phyloP scores from a whole-genome alignment of 2,329 filamentous ascomycete genomes.

The Sarocladium brachiariae region DNA sequence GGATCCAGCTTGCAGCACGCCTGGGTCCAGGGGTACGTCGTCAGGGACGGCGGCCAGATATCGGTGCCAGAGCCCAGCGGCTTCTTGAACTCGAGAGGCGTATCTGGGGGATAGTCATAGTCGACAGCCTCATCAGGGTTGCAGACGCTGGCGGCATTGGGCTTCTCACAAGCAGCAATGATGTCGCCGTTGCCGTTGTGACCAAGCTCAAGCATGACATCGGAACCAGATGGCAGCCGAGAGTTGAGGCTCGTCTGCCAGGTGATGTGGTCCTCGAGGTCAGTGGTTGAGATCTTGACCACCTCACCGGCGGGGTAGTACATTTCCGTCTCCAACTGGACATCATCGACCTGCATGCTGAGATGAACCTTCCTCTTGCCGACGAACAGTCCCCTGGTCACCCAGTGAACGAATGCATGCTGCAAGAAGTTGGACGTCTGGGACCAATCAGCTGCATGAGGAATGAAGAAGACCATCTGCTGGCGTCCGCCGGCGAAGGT shows the following conservation, averaged over 20 bases:
- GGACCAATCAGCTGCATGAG: conserved; percentile 37
- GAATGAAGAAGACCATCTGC: conserved; percentile 56
- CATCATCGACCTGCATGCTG: conserved; percentile 54
- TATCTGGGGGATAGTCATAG: conserved; percentile 36
- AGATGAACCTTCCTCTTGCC: conserved; percentile 50
- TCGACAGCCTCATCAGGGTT: conserved; percentile 33
- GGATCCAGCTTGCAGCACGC: conserved; percentile 42
- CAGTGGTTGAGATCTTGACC: conserved; percentile 41
- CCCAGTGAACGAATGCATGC: conserved; percentile 57
- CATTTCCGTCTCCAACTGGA: conserved; percentile 47
- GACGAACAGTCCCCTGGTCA: conserved; percentile 50
- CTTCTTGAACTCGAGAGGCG: conserved; percentile 37
- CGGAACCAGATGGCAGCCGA: conserved; percentile 43
- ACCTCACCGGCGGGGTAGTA: conserved; percentile 39
- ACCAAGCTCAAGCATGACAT: conserved; percentile 45
- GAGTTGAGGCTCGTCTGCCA: conserved; percentile 36
- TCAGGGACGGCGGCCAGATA: conserved; percentile 42
- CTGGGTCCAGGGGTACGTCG: conserved; percentile 43
- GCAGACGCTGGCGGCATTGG: conserved; percentile 35
- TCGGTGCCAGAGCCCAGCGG: conserved; percentile 42
- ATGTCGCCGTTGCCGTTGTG: conserved; percentile 45
- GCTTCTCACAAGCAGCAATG: conserved; percentile 42
- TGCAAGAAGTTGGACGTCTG: conserved; percentile 50
- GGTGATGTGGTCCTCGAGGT: conserved; percentile 37
- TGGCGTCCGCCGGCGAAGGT: conserved; percentile 43